Percentiles rank a stretch among this genome's conserved stretches.
Conservation (phyloP, 2,329 filamentous ascomycete species). For the Fusarium humuli region DNA sequence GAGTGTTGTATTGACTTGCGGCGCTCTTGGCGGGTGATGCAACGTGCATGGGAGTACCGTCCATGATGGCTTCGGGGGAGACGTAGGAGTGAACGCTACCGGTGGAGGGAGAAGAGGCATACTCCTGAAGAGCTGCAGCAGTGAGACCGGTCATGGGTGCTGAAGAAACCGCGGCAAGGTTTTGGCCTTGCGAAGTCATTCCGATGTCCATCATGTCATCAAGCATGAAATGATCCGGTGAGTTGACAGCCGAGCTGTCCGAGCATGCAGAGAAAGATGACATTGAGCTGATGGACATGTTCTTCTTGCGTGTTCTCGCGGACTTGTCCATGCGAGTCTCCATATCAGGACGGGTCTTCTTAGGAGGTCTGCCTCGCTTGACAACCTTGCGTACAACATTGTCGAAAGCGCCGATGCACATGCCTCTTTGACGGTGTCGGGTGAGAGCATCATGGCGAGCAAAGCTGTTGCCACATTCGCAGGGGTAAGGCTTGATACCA, state of each 20-base stretch:
- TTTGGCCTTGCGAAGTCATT: constrained; percentile 45
- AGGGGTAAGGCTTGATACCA: constrained; percentile 93
- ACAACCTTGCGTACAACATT: constrained; percentile 72
- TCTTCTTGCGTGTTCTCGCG: constrained; percentile 67
- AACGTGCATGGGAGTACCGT: constrained; percentile 53
- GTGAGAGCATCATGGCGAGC: constrained; percentile 95
- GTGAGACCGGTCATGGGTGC: constrained; percentile 55
- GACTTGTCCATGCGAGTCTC: constrained; percentile 69
- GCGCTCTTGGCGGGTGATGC: constrained; percentile 64
- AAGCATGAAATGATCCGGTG: constrained; percentile 62
- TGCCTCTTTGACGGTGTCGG: constrained; percentile 91
- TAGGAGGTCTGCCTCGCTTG: constrained; percentile 69
- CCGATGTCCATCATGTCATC: constrained; percentile 63
- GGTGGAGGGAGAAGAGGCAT: constrained; percentile 55
- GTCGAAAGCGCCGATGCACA: constrained; percentile 96
- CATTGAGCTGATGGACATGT: constrained; percentile 60
- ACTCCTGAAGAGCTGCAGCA: constrained; percentile 50
- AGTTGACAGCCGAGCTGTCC: constrained; percentile 66
- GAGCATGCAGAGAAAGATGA: constrained; percentile 68
- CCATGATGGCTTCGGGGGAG: constrained; percentile 60
- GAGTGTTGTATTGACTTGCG: constrained; percentile 66
- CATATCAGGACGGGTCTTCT: constrained; percentile 70
- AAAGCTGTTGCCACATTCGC: constrained; percentile 93
- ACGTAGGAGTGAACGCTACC: constrained; percentile 57
- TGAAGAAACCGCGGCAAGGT: constrained; percentile 58